Base-by-base conservation (phyloP, 1,284 basidiomycete species). In the Tremellales sp. region DNA sequence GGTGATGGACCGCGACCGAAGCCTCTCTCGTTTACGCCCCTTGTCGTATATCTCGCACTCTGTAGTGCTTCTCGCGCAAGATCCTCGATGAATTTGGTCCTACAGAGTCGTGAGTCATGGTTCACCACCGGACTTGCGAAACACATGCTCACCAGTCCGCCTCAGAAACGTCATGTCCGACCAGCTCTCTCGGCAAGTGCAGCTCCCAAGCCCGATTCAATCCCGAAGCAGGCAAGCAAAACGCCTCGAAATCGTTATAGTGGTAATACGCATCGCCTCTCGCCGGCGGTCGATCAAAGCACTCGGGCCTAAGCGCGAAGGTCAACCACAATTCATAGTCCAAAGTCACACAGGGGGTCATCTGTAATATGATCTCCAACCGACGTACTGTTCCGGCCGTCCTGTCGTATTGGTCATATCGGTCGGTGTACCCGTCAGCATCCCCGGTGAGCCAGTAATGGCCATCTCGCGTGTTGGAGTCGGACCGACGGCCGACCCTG, bases 111-210 rank as follows among this genome's bases (percentile, higher is more conserved):
- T 27, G 22, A 43, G 6, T 17, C 40, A 31, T 39, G 10, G 1
- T 35, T 8, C 40, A 4, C 17, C 24, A 23, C 1, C 2, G 2
- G 26, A 23, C 13, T 24, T 3, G 5, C 19, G 4, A 57, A n/a
- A n/a, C n/a, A n/a, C n/a, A n/a, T n/a, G n/a, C 66, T 52, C 46
- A 68, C 66, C 66, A 68, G 36, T 68, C 66, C 15, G 59, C 60
- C 41, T 61, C 58, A 12, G 26, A 49, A 3, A 68, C 66, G 53
- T 67, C 66, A 40, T 65, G 64, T 21, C 53, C 53, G 27, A 62
- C 59, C 22, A 68, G 43, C 46, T 65, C 62, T 0, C 61, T 49
- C 3, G 66, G 64, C 11, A 65, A 40, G 37, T 67, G 63, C 17
- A 68, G 51, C 49, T 62, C 57, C 56, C 61, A 61, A 7, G 63